Conservation (phyloP, 805 yeast genomes). For the Saccharomycopsis javanensis region DNA sequence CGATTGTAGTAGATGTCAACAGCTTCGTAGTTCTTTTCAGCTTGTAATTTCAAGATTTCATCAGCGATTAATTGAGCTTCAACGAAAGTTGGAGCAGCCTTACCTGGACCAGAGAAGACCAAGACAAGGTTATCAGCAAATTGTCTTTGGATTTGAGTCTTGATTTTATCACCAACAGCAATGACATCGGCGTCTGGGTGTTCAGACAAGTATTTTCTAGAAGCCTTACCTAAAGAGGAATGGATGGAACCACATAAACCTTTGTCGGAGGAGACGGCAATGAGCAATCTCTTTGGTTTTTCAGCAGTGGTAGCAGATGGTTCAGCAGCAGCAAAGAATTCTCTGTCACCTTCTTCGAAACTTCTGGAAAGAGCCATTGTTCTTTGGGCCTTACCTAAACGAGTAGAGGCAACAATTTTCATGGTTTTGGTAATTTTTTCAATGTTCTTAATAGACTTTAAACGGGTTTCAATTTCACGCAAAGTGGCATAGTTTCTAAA, state of each 20-base stretch:
- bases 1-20: constrained; percentile 80
- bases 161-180: constrained; percentile 90
- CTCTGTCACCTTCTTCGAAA: constrained; percentile 70
- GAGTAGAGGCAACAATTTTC: constrained; percentile 98
- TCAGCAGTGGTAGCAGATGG: constrained; percentile 48
- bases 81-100: constrained; percentile 87
- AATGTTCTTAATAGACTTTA: constrained; percentile 96
- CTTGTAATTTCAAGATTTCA: constrained; percentile 59
- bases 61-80: constrained; percentile 88
- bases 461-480: constrained; percentile 96
- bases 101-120: constrained; percentile 86
- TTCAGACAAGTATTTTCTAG: constrained; percentile 57
- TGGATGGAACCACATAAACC: constrained; percentile 99
- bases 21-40: constrained; percentile 51
- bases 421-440: constrained; percentile 99
- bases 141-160: constrained; percentile 80
- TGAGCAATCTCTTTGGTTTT: constrained; percentile 57
- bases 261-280: constrained; percentile 92
- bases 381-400: constrained; percentile 89
- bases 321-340: constrained; percentile 75
- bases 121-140: constrained; percentile 58
- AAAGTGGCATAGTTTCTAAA: constrained; percentile 90
- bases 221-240: constrained; percentile 84
- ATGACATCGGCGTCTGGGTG: constrained; percentile 68
- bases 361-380: constrained; percentile 85